These are phyloP conservation scores for Phytophthora colocasiae DNA, from an alignment of 352 stramenopile genomes.

Conservation along the genomic window DNA sequence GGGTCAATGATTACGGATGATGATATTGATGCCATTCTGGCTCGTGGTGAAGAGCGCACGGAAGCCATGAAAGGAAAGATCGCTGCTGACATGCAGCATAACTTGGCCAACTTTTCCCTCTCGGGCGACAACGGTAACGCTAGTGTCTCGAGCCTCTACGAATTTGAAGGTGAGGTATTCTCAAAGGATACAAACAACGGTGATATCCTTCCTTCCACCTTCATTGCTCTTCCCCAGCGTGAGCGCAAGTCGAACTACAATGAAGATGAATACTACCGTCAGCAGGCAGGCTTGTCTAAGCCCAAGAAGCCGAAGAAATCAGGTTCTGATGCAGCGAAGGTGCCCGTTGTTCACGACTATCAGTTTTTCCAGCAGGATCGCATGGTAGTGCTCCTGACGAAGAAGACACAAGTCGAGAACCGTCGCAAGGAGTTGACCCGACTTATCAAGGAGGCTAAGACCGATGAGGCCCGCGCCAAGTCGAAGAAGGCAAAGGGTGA, in stretches of 20 bases:
- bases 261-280: conserved; percentile 97
- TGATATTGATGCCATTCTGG: conserved; percentile 93
- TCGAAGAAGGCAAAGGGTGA: conserved; percentile 74
- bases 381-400: conserved; percentile 87
- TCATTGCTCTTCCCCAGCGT: conserved; percentile 86
- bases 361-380: conserved; percentile 95
- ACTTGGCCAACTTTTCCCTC: conserved; percentile 96
- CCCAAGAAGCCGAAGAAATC: conserved; percentile 90
- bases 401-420: conserved; percentile 91
- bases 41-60: conserved; percentile 91
- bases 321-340: conserved; percentile 88
- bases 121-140: conserved; percentile 84
- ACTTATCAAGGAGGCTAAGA: conserved; percentile 86
- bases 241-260: conserved; percentile 95
- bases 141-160: conserved; percentile 85
- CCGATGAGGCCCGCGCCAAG: conserved; percentile 82
- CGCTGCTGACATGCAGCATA: conserved; percentile 94
- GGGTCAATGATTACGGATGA: conserved; percentile 93
- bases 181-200: conserved; percentile 87
- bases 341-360: conserved; percentile 94
- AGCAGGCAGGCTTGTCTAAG: conserved; percentile 83
- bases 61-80: conserved; percentile 91
- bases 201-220: conserved; percentile 89
- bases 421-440: conserved; percentile 85
- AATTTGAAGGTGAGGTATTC: conserved; percentile 91